Evolutionary conservation across 1,139 yeast species (phyloP), one percentile per base, ranked within the genome.

Genomic region (Yamadazyma pseudoaaseri): DNA sequence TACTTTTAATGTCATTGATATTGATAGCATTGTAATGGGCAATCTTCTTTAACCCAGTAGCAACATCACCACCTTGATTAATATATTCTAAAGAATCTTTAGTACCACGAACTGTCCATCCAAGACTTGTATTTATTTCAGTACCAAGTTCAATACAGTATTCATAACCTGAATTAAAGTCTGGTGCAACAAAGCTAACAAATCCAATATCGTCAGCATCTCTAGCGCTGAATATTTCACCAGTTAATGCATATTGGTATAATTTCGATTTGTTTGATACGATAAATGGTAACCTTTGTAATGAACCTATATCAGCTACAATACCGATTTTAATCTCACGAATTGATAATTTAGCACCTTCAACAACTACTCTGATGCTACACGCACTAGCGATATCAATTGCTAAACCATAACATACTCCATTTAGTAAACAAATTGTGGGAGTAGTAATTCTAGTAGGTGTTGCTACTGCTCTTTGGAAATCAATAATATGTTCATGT

Each of bases 261-360:
- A 82, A 58, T 63, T 76, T 68, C 8, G 87, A 79, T 22, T 65
- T 60, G 54, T 81, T 82, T 35, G 73, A 74, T 16, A 73, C 72
- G 2, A 80, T 37, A 16, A 56, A 52, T 5, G 87, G 84, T 39
- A 83, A 52, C 52, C 94, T 69, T 58, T 85, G 92, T 42, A 84
- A 64, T 1, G 86, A 70, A 8, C 95, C 95, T 46, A 85, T 82
- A 53, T 85, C 95, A 3, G 95, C 90, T 20, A 86, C 74, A 56
- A 85, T 71, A 4, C 94, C 95, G 37, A 85, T 69, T 42, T 76
- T 77, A 42, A 83, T 79, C 56, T 85, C 95, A 39, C 83, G 73
- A 37, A 85, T 75, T 23, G 85, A 73, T 44, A 83, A 70, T 29
- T 58, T 60, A 16, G 75, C 70, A 43, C 75, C 84, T 26, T 62